Conservation (phyloP, 805 yeast species). For the Wickerhamomyces queroliae region DNA sequence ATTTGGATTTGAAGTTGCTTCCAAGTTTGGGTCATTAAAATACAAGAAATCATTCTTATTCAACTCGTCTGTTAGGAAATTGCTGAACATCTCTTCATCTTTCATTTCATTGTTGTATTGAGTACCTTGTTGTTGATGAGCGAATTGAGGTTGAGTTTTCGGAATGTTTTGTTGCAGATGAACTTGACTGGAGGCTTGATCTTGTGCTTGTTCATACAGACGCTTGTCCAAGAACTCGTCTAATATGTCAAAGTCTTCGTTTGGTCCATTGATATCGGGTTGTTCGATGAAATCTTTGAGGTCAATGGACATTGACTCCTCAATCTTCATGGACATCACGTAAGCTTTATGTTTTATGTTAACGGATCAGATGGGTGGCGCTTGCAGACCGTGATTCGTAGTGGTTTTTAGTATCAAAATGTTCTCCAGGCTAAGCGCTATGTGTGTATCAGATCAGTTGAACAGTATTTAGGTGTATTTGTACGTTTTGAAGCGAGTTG, state of each 20-base stretch:
- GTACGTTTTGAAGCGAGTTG: too few relatives aligned
- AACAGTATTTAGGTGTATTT: too few relatives aligned
- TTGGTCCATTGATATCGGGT: background rate
- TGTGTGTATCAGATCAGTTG: too few relatives aligned
- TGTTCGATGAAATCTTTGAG: too few relatives aligned
- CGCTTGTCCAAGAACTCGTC: slow-evolving; percentile 36
- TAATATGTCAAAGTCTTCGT: slow-evolving; percentile 38
- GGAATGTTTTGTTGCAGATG: background rate
- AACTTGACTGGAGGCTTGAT: background rate
- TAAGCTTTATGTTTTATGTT: too few relatives aligned
- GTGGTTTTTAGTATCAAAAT: too few relatives aligned
- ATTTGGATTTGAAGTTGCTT: slow-evolving; percentile 3
- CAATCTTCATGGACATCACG: slow-evolving; percentile 13
- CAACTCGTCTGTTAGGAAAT: slow-evolving; percentile 20
- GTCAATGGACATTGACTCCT: slow-evolving; percentile 16
- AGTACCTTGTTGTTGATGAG: background rate
- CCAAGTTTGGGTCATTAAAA: slow-evolving; percentile 6
- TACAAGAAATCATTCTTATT: slow-evolving; percentile 16
- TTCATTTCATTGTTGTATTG: background rate
- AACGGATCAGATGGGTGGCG: too few relatives aligned
- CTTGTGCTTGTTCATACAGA: slow-evolving; percentile 14
- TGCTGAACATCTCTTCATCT: slow-evolving; percentile 20
- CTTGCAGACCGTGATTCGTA: too few relatives aligned
- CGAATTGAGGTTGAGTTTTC: slow-evolving; percentile 3
- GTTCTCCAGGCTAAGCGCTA: too few relatives aligned